Percentiles rank a stretch among this genome's conserved stretches.
These are phyloP conservation scores for Cladorrhinum samala DNA, from an alignment of 495 filamentous ascomycete genomes.

Conservation along the genomic window DNA sequence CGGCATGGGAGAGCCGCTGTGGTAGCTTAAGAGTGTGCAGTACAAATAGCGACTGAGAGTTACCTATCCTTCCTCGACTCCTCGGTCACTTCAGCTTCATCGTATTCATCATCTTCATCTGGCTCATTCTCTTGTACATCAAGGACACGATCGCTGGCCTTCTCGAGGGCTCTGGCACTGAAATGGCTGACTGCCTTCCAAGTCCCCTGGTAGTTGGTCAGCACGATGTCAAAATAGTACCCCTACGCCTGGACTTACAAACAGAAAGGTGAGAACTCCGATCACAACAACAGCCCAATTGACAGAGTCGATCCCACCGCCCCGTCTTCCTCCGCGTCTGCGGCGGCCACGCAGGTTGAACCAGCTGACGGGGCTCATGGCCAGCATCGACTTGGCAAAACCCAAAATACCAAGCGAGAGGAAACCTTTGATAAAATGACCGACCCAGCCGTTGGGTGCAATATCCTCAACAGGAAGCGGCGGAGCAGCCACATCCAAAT, in stretches of 20 bases:
- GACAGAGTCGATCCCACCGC: conserved; percentile 61
- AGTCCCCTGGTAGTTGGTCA: conserved; percentile 52
- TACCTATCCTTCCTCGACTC: conserved; percentile 26
- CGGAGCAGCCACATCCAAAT: conserved; percentile 26
- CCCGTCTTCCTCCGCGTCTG: conserved; percentile 43
- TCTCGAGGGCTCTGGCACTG: conserved; percentile 63
- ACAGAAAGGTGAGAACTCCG: conserved; percentile 75
- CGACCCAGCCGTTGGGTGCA: conserved; percentile 55
- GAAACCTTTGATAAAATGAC: conserved; percentile 84
- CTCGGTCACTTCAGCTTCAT: conserved; percentile 4
- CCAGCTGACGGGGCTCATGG: conserved; percentile 69
- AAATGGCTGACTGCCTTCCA: conserved; percentile 72
- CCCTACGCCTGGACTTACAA: conserved; percentile 53
- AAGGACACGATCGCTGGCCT: conserved; percentile 68
- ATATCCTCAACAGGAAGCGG: conserved; percentile 32
- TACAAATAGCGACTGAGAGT: conserved; percentile 5
- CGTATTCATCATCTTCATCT: conserved; percentile 56
- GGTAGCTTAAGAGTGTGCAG: conserved; percentile 94
- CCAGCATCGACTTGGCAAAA: conserved; percentile 72
- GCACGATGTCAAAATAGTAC: conserved; percentile 1
- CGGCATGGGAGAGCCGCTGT: conserved; percentile 63
- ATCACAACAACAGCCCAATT: conserved; percentile 73
- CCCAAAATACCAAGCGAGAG: conserved; percentile 79
- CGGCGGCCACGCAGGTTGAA: conserved; percentile 58
- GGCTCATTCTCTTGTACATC: conserved; percentile 75